A percentile compares a stretch with the other conserved stretches of the same genome.
These are phyloP conservation scores for Daldinia vernicosa DNA, from an alignment of 495 filamentous ascomycete genomes.

Conservation along the genomic window DNA sequence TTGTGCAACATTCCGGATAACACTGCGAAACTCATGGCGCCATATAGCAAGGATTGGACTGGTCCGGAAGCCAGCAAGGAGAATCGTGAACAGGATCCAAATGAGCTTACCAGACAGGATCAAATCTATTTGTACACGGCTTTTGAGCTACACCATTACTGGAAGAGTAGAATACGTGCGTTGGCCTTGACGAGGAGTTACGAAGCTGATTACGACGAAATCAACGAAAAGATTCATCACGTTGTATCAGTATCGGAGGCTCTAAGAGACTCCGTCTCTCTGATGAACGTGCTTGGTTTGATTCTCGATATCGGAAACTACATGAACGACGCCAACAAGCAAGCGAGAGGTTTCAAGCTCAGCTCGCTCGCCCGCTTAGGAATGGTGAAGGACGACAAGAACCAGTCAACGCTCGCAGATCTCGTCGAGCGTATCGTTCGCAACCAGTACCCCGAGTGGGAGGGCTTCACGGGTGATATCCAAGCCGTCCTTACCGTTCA, in stretches of 20 bases:
- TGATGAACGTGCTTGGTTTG: constrained; percentile 95
- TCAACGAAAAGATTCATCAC: constrained; percentile 80
- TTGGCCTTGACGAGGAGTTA: constrained; percentile 84
- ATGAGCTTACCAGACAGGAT: constrained; percentile 90
- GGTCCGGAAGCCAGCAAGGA: constrained; percentile 82
- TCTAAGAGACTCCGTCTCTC: constrained; percentile 83
- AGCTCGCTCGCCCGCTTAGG: constrained; percentile 91
- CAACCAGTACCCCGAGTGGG: constrained; percentile 95
- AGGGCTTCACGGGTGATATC: constrained; percentile 87
- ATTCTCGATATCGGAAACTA: constrained; percentile 99
- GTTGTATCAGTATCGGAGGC: constrained; percentile 89
- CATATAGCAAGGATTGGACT: constrained; percentile 96
- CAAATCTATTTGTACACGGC: constrained; percentile 94
- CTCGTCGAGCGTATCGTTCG: constrained; percentile 97
- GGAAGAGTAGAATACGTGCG: constrained; percentile 96
- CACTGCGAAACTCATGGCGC: constrained; percentile 86
- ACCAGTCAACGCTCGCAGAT: constrained; percentile 94
- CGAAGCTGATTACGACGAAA: constrained; percentile 90
- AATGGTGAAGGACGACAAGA: constrained; percentile 99
- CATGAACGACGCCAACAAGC: constrained; percentile 99
- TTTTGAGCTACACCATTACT: constrained; percentile 96
- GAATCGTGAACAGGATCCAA: constrained; percentile 85
- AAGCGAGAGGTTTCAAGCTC: constrained; percentile 96
- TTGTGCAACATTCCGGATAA: constrained; percentile 92
- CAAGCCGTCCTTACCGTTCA: constrained; percentile 80